phyloP scores from a whole-genome alignment of 805 yeast species.

The Ogataea trehalophila region DNA sequence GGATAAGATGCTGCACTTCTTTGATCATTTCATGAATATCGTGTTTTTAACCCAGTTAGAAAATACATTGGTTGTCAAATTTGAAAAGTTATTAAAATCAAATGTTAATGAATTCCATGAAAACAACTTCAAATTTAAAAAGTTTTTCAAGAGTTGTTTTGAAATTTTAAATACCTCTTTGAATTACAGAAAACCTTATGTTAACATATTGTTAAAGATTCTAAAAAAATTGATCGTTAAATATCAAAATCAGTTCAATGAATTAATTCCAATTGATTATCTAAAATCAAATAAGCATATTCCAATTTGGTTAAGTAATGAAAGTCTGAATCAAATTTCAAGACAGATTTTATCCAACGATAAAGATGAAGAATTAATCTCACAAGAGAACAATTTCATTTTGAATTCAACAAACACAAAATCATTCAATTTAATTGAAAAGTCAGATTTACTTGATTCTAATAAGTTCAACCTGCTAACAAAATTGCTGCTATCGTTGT shows the following conservation, averaged over 20 bases:
- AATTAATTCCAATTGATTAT: conserved; percentile 17
- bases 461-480: conserved; percentile 48
- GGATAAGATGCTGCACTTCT: conserved; percentile 37
- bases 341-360: conserved; percentile 25
- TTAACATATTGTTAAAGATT: conserved; percentile 38
- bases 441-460: conserved; percentile 49
- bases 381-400: conserved; percentile 27
- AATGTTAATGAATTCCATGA: conserved; percentile 19
- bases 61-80: conserved; percentile 47
- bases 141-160: conserved; percentile 44
- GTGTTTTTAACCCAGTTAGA: conserved; percentile 63
- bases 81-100: conserved; percentile 39
- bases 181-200: conserved; percentile 53
- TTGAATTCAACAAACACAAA: conserved; percentile 26
- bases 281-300: conserved; percentile 13
- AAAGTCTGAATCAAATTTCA: conserved; percentile 29
- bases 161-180: conserved; percentile 55
- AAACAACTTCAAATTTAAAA: conserved; percentile 30
- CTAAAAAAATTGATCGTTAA: conserved; percentile 36
- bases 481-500: conserved; percentile 47
- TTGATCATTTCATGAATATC: conserved; percentile 57
- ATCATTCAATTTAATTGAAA: conserved; percentile 27
- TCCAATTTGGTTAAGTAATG: conserved; percentile 33
- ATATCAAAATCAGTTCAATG: conserved; percentile 29
- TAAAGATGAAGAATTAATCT: conserved; percentile 7